Conservation (phyloP, 2,329 filamentous ascomycete species). For the Penicillium expansum region DNA sequence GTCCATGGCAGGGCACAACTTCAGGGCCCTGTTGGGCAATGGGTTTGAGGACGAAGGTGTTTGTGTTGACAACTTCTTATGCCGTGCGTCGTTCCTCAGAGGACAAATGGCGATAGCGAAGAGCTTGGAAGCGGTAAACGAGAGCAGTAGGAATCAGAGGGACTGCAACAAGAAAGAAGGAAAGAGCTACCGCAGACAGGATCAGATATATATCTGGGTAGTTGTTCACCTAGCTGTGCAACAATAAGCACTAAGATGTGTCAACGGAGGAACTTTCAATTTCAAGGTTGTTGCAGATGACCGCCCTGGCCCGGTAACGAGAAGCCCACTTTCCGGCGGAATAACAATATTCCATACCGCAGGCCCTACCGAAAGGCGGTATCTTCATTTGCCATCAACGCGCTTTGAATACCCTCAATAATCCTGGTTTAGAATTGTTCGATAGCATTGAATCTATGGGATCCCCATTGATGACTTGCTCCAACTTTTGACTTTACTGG, state of each 20-base stretch:
- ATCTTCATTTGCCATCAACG: constrained; percentile 17
- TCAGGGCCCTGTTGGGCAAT: not conserved
- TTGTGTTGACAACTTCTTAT: not conserved
- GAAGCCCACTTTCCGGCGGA: constrained; percentile 35
- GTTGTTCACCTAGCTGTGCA: not conserved
- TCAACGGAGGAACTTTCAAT: constrained; percentile 6
- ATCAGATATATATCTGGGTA: not conserved
- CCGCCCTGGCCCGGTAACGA: constrained; percentile 38
- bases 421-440: constrained; percentile 15
- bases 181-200: not conserved
- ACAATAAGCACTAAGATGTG: constrained; percentile 12
- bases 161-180: not conserved
- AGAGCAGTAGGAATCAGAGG: not conserved
- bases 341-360: constrained; percentile 24
- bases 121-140: not conserved
- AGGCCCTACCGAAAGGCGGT: not conserved
- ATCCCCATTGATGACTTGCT: not conserved
- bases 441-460: constrained; percentile 5
- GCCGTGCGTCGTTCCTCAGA: not conserved
- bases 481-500: not conserved
- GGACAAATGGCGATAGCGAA: not conserved
- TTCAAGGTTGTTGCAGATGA: constrained; percentile 22
- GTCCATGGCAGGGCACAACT: constrained; percentile 49
- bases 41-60: not conserved
- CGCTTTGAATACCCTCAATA: constrained; percentile 27